phyloP scores from a whole-genome alignment of 257 asterid species.

The Jaltomata sinuosa region DNA sequence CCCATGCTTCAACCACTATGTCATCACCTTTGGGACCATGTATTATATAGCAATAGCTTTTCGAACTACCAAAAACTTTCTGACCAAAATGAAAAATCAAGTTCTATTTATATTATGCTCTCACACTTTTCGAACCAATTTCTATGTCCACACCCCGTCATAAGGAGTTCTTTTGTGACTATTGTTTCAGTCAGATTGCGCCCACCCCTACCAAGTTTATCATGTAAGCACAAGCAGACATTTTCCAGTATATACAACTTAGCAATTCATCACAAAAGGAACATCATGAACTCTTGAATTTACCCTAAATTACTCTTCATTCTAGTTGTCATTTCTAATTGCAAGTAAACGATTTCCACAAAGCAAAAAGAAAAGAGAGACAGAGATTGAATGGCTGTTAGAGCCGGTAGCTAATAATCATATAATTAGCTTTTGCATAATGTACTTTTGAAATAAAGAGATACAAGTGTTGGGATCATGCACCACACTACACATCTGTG shows the following conservation, averaged over 20 bases:
- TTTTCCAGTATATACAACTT: background rate
- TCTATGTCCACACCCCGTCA: background rate
- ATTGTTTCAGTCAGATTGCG: background rate
- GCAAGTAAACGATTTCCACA: background rate
- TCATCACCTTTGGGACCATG: background rate
- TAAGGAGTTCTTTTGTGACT: background rate
- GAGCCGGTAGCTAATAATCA: background rate
- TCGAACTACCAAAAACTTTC: background rate
- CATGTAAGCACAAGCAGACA: background rate
- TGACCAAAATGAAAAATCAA: background rate
- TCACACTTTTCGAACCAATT: background rate
- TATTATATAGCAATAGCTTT: background rate
- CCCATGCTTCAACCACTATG: background rate
- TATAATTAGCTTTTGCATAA: background rate
- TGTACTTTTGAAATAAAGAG: background rate
- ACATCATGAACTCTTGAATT: background rate
- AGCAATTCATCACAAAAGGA: background rate
- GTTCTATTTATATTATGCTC: background rate
- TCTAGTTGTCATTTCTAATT: background rate
- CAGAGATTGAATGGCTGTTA: background rate
- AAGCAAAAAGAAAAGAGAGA: background rate
- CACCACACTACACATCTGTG: background rate
- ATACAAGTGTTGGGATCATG: background rate
- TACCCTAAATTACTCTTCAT: background rate
- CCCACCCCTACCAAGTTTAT: background rate